Percentiles rank a stretch among this genome's conserved stretches.
Evolutionary conservation across 1,139 yeast species (phyloP).

Genomic region (Pichia sp.): DNA sequence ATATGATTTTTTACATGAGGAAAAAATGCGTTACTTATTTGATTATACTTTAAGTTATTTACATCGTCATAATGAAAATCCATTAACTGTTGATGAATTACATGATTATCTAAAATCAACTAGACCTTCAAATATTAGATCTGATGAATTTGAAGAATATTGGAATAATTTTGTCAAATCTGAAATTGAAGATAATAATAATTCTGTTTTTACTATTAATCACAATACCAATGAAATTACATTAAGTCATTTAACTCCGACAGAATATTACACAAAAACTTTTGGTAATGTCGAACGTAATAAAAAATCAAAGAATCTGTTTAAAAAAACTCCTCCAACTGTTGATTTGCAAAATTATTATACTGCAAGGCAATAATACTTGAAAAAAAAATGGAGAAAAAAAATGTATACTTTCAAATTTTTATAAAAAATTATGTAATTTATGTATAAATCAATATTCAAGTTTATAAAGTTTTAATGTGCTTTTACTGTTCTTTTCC

Average conservation of each 20-base stretch:
- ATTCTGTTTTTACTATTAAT: slow-evolving; percentile 33
- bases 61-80: slow-evolving; percentile 65
- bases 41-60: slow-evolving; percentile 62
- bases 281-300: slow-evolving; percentile 17
- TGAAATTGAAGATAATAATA: slow-evolving; percentile 41
- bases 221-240: slow-evolving; percentile 20
- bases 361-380: neutral
- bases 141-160: slow-evolving; percentile 70
- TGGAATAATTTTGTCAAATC: slow-evolving; percentile 64
- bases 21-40: slow-evolving; percentile 60
- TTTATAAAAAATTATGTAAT: too few relatives aligned
- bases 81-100: slow-evolving; percentile 47
- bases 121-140: slow-evolving; percentile 34
- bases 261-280: slow-evolving; percentile 21
- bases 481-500: neutral
- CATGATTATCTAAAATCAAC: slow-evolving; percentile 53
- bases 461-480: neutral
- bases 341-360: slow-evolving; percentile 6
- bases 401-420: too few relatives aligned
- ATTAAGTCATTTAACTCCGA: slow-evolving; percentile 22
- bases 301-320: slow-evolving; percentile 16
- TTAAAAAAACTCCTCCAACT: slow-evolving; percentile 16
- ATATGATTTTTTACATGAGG: slow-evolving; percentile 71
- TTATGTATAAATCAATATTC: neutral
- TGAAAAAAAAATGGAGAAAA: too few relatives aligned